These are phyloP conservation scores for Letharia lupina DNA, from an alignment of 495 filamentous ascomycete species.

Conservation along the genomic window DNA sequence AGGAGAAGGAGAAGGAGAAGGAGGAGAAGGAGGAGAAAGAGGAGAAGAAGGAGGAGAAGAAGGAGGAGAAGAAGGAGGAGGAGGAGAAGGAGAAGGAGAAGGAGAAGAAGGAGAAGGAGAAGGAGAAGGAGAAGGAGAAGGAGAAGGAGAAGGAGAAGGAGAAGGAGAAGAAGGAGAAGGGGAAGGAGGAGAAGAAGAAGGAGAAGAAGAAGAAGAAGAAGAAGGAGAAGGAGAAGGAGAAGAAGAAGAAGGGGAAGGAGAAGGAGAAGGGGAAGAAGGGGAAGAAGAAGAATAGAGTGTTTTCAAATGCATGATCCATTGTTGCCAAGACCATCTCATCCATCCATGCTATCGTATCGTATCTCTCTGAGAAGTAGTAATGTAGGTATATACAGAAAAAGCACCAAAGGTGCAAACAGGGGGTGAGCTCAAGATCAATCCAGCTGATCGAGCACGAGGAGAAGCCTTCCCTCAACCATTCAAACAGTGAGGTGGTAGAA, in stretches of 20 bases:
- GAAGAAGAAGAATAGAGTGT: too few relatives aligned
- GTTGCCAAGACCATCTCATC: neutral
- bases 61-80: neutral
- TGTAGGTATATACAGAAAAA: neutral
- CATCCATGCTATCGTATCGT: neutral
- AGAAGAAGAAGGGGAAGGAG: neutral
- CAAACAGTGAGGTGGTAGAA: neutral
- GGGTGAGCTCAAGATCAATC: constrained; percentile 1
- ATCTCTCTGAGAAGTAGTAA: neutral
- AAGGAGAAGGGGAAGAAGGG: neutral
- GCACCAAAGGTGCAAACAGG: neutral
- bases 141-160: neutral
- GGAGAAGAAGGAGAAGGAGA: neutral
- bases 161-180: neutral
- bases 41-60: neutral
- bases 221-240: too few relatives aligned
- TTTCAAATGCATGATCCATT: too few relatives aligned
- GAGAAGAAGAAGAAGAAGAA: neutral
- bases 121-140: too few relatives aligned
- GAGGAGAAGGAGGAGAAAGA: neutral
- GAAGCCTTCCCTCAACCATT: too few relatives aligned
- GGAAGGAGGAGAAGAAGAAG: neutral
- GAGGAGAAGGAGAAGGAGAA: neutral
- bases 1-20: too few relatives aligned
- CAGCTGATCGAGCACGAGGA: neutral